These are phyloP conservation scores for Phaffomyces opuntiae DNA, from an alignment of 805 yeast genomes.

Conservation along the genomic window DNA sequence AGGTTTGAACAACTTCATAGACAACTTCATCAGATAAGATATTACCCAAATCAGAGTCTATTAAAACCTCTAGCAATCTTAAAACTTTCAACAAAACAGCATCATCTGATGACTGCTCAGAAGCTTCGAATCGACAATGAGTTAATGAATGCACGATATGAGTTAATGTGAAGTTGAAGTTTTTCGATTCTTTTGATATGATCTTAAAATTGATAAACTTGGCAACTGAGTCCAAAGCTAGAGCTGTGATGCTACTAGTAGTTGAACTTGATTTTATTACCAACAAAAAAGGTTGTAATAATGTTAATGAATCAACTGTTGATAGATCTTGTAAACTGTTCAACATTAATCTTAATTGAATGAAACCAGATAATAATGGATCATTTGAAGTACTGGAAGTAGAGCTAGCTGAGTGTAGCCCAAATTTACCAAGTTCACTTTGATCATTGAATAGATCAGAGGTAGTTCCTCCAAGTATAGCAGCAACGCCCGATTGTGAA, in stretches of 20 bases:
- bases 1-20: constrained; percentile 85
- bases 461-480: constrained; percentile 63
- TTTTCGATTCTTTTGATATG: constrained; percentile 46
- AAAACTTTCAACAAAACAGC: constrained; percentile 82
- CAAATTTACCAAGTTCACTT: constrained; percentile 29
- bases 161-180: constrained; percentile 49
- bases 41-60: constrained; percentile 57
- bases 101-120: constrained; percentile 88
- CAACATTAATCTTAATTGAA: constrained; percentile 69
- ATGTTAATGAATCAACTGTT: constrained; percentile 60
- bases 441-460: constrained; percentile 42
- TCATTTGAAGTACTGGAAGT: constrained; percentile 30
- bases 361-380: constrained; percentile 71
- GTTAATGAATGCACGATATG: constrained; percentile 67
- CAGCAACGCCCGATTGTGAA: constrained; percentile 75
- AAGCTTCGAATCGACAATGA: constrained; percentile 92
- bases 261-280: constrained; percentile 80
- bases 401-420: constrained; percentile 11
- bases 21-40: constrained; percentile 75
- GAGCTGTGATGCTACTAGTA: constrained; percentile 76
- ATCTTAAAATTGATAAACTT: constrained; percentile 69
- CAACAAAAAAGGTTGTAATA: constrained; percentile 80
- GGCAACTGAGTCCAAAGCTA: constrained; percentile 69
- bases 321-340: constrained; percentile 45
- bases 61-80: constrained; percentile 59